Evolutionary conservation across 495 filamentous ascomycete species (phyloP).

Genomic region (Immersiella caudata): DNA sequence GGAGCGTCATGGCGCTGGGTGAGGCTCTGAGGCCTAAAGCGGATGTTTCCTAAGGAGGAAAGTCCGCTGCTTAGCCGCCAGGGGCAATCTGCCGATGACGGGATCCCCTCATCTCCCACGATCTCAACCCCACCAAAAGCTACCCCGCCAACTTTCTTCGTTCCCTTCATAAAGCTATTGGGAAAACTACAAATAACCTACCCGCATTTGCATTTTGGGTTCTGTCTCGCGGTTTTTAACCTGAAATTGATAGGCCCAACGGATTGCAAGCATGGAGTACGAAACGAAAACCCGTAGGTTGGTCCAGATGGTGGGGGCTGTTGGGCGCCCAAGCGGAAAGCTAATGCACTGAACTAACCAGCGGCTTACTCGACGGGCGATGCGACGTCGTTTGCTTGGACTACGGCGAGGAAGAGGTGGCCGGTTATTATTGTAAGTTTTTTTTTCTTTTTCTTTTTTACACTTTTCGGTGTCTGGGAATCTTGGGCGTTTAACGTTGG

Average conservation of each 20-base stretch:
- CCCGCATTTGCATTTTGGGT: too few species aligned
- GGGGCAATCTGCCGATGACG: background rate
- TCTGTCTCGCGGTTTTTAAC: background rate
- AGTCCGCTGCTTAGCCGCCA: background rate
- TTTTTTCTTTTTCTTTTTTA: too few species aligned
- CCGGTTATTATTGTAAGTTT: constrained; percentile 81
- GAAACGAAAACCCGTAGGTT: constrained; percentile 64
- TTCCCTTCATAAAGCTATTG: too few species aligned
- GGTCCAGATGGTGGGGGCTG: background rate
- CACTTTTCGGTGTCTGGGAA: too few species aligned
- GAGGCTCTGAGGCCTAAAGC: background rate
- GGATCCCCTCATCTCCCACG: background rate
- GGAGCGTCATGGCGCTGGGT: too few species aligned
- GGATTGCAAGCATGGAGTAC: constrained; percentile 55
- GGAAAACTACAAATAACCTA: too few species aligned
- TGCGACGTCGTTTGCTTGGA: constrained; percentile 80
- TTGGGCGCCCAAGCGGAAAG: background rate
- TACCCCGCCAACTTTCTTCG: constrained; percentile 23
- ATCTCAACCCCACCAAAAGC: constrained; percentile 17
- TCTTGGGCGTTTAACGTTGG: too few species aligned
- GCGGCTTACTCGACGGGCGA: constrained; percentile 80
- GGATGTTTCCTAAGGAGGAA: background rate
- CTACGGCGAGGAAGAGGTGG: constrained; percentile 85
- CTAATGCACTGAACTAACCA: constrained; percentile 36
- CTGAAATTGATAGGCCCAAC: background rate